Conservation (phyloP, 306 rosid genomes). For the Lathyrus tuberosus region DNA sequence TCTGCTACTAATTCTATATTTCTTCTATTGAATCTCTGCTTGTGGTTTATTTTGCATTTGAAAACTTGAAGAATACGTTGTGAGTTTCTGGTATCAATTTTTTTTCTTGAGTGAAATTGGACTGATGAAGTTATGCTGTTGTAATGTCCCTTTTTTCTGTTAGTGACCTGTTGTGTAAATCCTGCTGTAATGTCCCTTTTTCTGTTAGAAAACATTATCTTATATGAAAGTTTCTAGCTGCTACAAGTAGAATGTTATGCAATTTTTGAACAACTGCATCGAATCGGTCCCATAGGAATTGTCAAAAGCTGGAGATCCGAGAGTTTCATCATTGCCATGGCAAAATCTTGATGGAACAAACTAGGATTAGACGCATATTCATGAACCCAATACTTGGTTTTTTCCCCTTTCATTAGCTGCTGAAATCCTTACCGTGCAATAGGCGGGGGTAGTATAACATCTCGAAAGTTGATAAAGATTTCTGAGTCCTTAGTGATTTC, state of each 20-base stretch:
- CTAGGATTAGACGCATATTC: constrained; percentile 44
- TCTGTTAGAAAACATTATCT: neutral
- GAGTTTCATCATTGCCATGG: constrained; percentile 53
- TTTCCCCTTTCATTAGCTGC: constrained; percentile 45
- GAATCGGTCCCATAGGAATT: constrained; percentile 46
- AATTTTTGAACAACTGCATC: constrained; percentile 46
- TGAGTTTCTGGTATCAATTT: no score
- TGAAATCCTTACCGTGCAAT: constrained; percentile 45
- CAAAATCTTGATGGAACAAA: constrained; percentile 44
- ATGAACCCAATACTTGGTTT: constrained; percentile 42
- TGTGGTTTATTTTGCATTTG: no score
- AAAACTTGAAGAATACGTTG: no score
- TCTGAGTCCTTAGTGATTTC: constrained; percentile 32
- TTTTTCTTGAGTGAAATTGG: no score
- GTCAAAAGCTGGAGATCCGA: constrained; percentile 49
- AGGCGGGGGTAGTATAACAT: constrained; percentile 33
- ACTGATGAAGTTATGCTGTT: no score
- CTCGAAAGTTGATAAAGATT: constrained; percentile 42
- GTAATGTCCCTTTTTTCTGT: no score
- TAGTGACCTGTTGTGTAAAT: no score
- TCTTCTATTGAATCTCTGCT: no score
- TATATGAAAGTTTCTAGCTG: neutral
- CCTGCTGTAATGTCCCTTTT: no score
- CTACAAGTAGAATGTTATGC: constrained; percentile 24
- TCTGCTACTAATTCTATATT: no score